Evolutionary conservation across 2,329 filamentous ascomycete species (phyloP).

Genomic region (Ramularia endophylla): DNA sequence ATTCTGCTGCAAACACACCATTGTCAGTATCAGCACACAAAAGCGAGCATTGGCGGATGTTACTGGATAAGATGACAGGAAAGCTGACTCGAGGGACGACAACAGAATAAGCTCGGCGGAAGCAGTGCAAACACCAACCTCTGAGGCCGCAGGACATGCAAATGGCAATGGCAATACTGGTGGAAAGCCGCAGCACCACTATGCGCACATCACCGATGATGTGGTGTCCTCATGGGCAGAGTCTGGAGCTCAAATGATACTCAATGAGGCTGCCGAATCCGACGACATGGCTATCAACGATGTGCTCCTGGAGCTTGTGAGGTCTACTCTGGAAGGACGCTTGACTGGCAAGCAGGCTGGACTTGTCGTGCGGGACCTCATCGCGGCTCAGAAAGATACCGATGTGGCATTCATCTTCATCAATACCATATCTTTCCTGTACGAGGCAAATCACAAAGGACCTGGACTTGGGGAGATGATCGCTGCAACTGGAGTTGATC

Average conservation of each 20-base stretch:
- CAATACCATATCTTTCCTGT: conserved; percentile 73
- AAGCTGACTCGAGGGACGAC: no score
- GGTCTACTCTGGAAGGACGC: conserved; percentile 64
- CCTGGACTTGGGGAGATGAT: conserved; percentile 61
- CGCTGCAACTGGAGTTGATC: conserved; percentile 64
- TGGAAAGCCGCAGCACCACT: conserved; percentile 51
- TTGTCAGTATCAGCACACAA: neutral
- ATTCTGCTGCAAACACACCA: conserved; percentile 9
- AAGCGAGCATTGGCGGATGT: no score
- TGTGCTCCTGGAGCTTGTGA: conserved; percentile 79
- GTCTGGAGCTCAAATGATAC: conserved; percentile 59
- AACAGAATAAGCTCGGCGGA: conserved; percentile 7
- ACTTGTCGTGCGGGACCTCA: conserved; percentile 64
- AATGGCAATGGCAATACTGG: conserved; percentile 10
- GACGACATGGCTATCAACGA: conserved; percentile 63
- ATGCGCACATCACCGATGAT: conserved; percentile 68
- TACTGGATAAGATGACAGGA: conserved; percentile 8
- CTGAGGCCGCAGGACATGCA: conserved; percentile 8
- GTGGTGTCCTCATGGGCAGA: conserved; percentile 62
- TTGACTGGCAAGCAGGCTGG: conserved; percentile 66
- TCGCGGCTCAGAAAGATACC: conserved; percentile 49
- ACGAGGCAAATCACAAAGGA: conserved; percentile 61
- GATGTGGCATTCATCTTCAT: conserved; percentile 61
- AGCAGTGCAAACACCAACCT: conserved; percentile 9
- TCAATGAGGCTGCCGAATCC: conserved; percentile 59